These are phyloP conservation scores for Volvox carteri DNA, from an alignment of 163 green algal genomes.

Conservation along the genomic window DNA sequence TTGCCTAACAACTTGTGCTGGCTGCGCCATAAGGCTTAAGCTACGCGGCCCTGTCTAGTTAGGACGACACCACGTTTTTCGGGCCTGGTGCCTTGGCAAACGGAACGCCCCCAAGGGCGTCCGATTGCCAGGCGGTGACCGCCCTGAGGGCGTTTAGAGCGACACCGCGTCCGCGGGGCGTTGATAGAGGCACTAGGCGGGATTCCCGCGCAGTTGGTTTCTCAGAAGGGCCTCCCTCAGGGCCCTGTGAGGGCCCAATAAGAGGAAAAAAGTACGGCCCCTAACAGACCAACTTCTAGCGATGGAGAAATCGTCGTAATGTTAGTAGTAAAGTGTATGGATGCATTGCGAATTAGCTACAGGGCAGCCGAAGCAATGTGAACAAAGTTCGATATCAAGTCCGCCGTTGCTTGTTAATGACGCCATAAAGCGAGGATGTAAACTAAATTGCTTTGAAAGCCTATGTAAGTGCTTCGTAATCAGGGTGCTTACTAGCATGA, in stretches of 20 bases:
- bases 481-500: no score
- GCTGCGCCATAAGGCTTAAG: constrained; percentile 1
- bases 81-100: constrained; percentile 12
- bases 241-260: constrained; percentile 26
- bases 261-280: not conserved
- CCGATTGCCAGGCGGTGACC: constrained; percentile 25
- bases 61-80: not conserved
- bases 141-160: not conserved
- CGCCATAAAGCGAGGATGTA: no score
- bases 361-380: no score
- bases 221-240: constrained; percentile 20
- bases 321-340: no score
- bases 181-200: not conserved
- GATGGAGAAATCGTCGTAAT: no score
- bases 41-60: not conserved
- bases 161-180: not conserved
- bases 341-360: no score
- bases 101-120: constrained; percentile 30
- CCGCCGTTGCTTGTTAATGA: no score
- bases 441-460: no score
- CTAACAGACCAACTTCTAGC: not conserved
- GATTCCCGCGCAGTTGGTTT: constrained; percentile 1
- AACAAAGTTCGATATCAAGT: no score
- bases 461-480: no score
- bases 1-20: constrained; percentile 25